Evolutionary conservation across 164 flowering plant genomes (phyloP), one percentile per base, ranked within the genome.

Genomic region (Aristolochia fimbriata): DNA sequence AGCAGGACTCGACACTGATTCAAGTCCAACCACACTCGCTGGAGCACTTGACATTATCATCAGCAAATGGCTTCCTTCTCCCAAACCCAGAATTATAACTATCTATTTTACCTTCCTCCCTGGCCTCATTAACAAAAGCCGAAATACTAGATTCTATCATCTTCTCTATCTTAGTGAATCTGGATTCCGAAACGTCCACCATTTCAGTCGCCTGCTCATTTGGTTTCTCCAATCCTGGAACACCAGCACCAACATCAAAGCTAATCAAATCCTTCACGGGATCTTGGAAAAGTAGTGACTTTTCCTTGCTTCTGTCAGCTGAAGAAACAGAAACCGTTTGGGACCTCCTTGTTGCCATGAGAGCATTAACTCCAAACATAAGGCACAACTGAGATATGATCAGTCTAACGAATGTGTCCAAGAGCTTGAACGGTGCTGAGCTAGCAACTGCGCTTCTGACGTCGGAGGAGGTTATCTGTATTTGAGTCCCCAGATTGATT

Each of bases 361-460:
- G 30, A 2, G 30, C 51, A 49, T 41, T 54, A n/a, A 68, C 51
- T 10, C 78, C 60, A 62, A 78, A 69, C 74, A 85, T 75, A 15
- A 83, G 90, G 57, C 72, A 74, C 13, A 87, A 49, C 30, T 74
- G 73, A 59, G 88, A 85, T n/a, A 78, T 22, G 64, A 47, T 22
- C 68, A 83, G 52, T 60, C 61, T 57, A n/a, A 78, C 43, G 55
- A 83, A 65, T 70, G 63, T 67, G 65, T 49, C 62, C 37, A 74
- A 14, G n/a, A 77, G 48, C 12, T 33, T 0, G 63, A 58, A 83
- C 19, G 60, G 37, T 9, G 55, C 21, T 27, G 80, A 74, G 66
- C 73, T 83, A 90, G 78, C 95, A 87, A 71, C 23, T 85, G 61
- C 92, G 91, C 66, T 90, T 90, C 70, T 85, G 79, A 69, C 70